Evolutionary conservation across 2,329 filamentous ascomycete genomes (phyloP), one percentile per base, ranked within the genome.

Genomic region (Aspergillus aculeatinus): DNA sequence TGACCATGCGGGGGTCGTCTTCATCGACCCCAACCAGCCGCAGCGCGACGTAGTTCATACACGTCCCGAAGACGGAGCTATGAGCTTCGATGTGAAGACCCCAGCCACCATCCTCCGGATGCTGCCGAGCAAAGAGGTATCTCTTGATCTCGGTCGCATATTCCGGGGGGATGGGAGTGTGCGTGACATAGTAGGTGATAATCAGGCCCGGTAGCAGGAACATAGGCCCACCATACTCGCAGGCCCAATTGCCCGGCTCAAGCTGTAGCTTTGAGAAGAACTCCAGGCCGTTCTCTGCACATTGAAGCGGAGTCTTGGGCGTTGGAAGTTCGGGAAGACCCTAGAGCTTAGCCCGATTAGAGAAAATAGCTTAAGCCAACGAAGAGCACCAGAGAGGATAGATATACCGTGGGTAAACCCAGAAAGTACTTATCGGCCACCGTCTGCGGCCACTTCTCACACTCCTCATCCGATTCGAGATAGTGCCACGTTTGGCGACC

Each of bases 151-250:
- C 95, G 49, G 87, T 91, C 23, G 89, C 88, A 74, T 92, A 89
- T 60, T 90, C 86, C 62, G 87, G 85, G 1, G 92, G 88, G 59
- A 99, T 91, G 4, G 90, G 89, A 55, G 92, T 96, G 72, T 93
- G 87, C 63, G 93, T 98, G 55, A 89, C 89, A 74, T 96, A 93
- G 87, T 91, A 96, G 29, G 90, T 84, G 67, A 96, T 87, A 63
- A 97, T 87, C 23, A 96, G 75, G 49, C 94, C 91, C 0, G 94
- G 92, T 1, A 98, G 82, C 44, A 98, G 84, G 72, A 99, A 99
- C 91, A 97, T 94, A 4, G 95, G 95, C 0, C 95, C 95, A 57
- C 95, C 95, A 79, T 99, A 99, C 75, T 99, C 95, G 79, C 94
- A 98, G 5, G 84, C 95, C 95, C 95, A 99, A 72, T 97, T 91